Conservation (phyloP, 1,284 basidiomycete species). For the Xerocomus minutiporus region DNA sequence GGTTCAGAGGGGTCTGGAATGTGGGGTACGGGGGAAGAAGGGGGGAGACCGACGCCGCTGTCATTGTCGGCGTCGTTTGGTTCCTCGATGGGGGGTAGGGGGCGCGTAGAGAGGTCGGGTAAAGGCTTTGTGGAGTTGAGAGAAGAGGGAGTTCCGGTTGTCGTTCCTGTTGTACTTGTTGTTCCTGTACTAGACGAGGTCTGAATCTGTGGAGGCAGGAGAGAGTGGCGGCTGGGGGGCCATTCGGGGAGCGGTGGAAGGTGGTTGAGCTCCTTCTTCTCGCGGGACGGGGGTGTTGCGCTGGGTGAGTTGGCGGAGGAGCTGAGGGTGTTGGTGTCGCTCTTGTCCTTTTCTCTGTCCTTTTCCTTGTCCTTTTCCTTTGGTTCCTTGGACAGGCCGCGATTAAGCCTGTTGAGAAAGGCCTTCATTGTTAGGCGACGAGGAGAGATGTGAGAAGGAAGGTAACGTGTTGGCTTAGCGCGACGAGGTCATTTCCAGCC, state of each 20-base stretch:
- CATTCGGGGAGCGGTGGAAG: constrained; percentile 54
- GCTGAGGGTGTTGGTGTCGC: constrained; percentile 32
- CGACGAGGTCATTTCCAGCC: constrained; percentile 9
- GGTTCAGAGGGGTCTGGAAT: constrained; percentile 36
- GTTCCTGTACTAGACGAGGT: constrained; percentile 30
- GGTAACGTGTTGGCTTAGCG: background rate
- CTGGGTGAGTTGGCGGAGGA: constrained; percentile 27
- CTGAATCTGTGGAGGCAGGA: constrained; percentile 26
- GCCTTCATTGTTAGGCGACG: constrained; percentile 57
- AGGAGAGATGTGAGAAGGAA: constrained; percentile 1
- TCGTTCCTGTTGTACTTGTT: constrained; percentile 27
- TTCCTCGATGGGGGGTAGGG: constrained; percentile 50
- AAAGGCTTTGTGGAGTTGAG: constrained; percentile 61
- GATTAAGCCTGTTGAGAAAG: constrained; percentile 68
- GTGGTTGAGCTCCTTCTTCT: constrained; percentile 62
- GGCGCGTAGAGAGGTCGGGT: constrained; percentile 55
- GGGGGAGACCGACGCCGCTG: constrained; percentile 32
- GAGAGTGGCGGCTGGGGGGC: constrained; percentile 42
- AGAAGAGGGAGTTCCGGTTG: constrained; percentile 45
- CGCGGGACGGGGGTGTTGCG: constrained; percentile 28
- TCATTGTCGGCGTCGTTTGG: constrained; percentile 34
- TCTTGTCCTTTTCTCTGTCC: constrained; percentile 33
- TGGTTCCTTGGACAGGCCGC: constrained; percentile 57
- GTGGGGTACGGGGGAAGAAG: constrained; percentile 25
- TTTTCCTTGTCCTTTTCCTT: constrained; percentile 48